Conservation (phyloP, 1,284 basidiomycete genomes). For the Sporisorium graminicola region DNA sequence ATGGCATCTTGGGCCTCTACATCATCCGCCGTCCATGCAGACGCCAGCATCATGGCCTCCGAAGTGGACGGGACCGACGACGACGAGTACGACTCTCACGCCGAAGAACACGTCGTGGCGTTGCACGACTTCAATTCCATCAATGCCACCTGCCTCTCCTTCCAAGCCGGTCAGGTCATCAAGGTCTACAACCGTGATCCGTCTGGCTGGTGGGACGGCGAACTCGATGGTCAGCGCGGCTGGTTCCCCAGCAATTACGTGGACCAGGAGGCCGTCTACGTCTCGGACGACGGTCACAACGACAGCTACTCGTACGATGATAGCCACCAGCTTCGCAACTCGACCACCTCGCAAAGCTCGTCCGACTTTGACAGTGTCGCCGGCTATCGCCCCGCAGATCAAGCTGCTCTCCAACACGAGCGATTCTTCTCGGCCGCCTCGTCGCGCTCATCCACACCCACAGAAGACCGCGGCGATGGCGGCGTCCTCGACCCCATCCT, state of each 20-base stretch:
- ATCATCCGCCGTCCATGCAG: slow-evolving; percentile 17
- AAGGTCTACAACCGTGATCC: slow-evolving; percentile 86
- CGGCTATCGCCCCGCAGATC: slow-evolving; percentile 12
- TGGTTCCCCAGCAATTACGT: slow-evolving; percentile 90
- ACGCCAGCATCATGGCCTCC: slow-evolving; percentile 20
- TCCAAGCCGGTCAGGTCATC: slow-evolving; percentile 89
- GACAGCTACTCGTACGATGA: slow-evolving; percentile 39
- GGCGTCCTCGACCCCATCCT: slow-evolving; percentile 74
- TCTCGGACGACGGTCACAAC: slow-evolving; percentile 37
- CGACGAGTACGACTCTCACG: slow-evolving; percentile 29
- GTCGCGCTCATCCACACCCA: slow-evolving; percentile 53
- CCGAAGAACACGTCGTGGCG: slow-evolving; percentile 69
- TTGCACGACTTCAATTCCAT: slow-evolving; percentile 69
- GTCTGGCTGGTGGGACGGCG: slow-evolving; percentile 99
- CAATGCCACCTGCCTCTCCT: slow-evolving; percentile 79
- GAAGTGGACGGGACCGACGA: slow-evolving; percentile 19
- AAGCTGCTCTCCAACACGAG: slow-evolving; percentile 12
- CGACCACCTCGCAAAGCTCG: slow-evolving; percentile 17
- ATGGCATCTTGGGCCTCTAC: slow-evolving; percentile 31
- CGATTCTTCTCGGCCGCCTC: slow-evolving; percentile 37
- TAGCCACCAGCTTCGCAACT: slow-evolving; percentile 13
- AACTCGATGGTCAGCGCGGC: slow-evolving; percentile 77
- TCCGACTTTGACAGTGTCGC: slow-evolving; percentile 27
- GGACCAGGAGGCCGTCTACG: slow-evolving; percentile 52
- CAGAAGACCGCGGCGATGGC: slow-evolving; percentile 39